Base-by-base conservation (phyloP, 1,139 yeast species). In the Petasospora rhodanensis region DNA sequence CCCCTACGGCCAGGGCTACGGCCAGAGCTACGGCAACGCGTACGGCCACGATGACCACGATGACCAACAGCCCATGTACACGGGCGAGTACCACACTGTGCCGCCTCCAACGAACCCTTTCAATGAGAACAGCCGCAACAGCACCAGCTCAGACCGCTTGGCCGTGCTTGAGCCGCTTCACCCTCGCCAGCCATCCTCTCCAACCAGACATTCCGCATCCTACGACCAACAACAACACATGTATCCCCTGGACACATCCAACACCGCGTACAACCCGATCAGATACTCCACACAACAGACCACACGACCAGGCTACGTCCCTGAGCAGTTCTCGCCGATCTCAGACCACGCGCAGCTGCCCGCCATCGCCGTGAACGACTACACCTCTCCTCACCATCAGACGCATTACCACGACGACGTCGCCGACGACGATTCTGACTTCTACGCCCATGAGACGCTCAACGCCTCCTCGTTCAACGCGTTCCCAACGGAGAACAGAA, bases 401-500 rank as follows among this genome's bases (percentile, higher is more conserved):
- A 12, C 25, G 26, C 19, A 10, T 13, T 30, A 31, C 20, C 26
- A 39, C 26, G 47, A 43, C 10, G 43, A 40, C n/a, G n/a, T n/a
- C n/a, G n/a, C n/a, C n/a, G n/a, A n/a, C n/a, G n/a, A n/a, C n/a
- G n/a, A n/a, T n/a, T n/a, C n/a, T n/a, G 36, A 40, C 4, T 37
- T 43, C 24, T 48, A 46, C 30, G 36, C 37, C 14, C 41, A 39
- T 23, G 47, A 35, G 10, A n/a, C 40, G 3, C 24, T 37, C 14
- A 29, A 40, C 11, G 45, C 45, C 2, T 40, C 47, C 4, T 32
- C 43, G 2, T 48, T 48, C 37, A 46, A 50, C 18, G 52, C 51
- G 2, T 50, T 50, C 34, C 54, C 53, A 21, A 47, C 50, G 2
- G 47, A 45, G 7, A 32, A 34, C 24, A 35, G 29, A 16, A 31